Base-by-base conservation (phyloP, 2,329 filamentous ascomycete genomes). In the Stagonosporopsis vannaccii region DNA sequence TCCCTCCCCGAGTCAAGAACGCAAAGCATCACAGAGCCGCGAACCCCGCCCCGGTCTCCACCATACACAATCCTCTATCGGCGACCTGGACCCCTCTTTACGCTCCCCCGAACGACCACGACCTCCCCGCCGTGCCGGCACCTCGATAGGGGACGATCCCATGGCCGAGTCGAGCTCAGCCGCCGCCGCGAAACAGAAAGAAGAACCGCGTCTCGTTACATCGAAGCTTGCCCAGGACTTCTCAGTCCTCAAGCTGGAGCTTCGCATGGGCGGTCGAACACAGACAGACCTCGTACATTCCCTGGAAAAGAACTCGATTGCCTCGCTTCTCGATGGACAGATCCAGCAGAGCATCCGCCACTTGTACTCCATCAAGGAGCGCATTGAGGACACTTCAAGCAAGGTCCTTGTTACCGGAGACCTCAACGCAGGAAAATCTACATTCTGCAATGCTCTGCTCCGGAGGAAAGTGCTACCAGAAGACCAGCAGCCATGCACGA, bases 391-490 rank as follows among this genome's bases (percentile, higher is more conserved):
- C 76, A 98, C 92, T 0, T 91, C 94, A 4, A 98, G 94, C 78
- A 99, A 99, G 76, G 95, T 99, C 1, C 79, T 99, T 55, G 88
- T 99, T 17, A 99, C 95, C 0, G 95, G 95, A 70, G 95, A 99
- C 73, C 78, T 99, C 50, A 99, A 99, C 72, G 94, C 95, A 8
- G 95, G 95, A 71, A 99, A 99, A 74, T 99, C 95, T 4, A 99
- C 95, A 0, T 99, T 99, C 69, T 99, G 95, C 80, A 99, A 99
- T 76, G 95, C 95, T n/a, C 81, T 99, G 2, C 79, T 99, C 36
- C 89, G 95, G 58, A 87, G 93, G 60, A 98, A 98, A 77, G 86
- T 99, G 25, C 79, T 99, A 4, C 95, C 95, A 0, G 95, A 98
- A 77, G 95, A 99, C 68, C 94, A 99, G 75, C 95, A 98, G 73